Evolutionary conservation across 768 basidiomycete genomes (phyloP), one percentile per base, ranked within the genome.

Genomic region (Asterophora parasitica): DNA sequence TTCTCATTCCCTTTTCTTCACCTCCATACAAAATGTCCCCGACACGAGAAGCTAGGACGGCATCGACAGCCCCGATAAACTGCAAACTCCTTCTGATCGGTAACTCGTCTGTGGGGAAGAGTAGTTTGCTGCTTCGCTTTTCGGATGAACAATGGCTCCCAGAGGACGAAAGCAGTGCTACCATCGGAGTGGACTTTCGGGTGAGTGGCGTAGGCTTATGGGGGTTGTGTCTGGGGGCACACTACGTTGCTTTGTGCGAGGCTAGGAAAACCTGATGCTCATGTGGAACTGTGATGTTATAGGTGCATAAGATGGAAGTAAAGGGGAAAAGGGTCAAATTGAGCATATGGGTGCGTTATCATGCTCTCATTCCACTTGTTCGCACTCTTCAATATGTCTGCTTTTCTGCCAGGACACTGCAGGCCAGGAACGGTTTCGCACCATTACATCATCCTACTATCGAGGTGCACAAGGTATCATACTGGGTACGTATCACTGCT

Each of bases 111-210:
- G 95, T 98, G 12, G 95, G 95, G 57, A 90, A 93, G 74, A 91
- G 88, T 53, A 92, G 90, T 57, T 72, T 98, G 11, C 65, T 98
- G 3, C 71, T 98, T 7, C 79, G 95, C n/a, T 98, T 97, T 72
- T 93, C 93, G 2, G 94, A 97, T 62, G 89, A 95, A 68, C 88
- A 91, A 58, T 97, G 93, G 85, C 70, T 97, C 15, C 84, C 89
- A 6, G 88, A 91, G 63, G 92, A 94, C 61, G 92, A 93, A 66
- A 81, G 83, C 39, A 88, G 81, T 53, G 85, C 88, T 23, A 91
- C 88, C 19, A 90, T 88, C 58, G 83, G 88, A 7, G 88, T 91
- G 1, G 88, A 92, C 64, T 91, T 90, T 67, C 72, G 88, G 54
- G 88, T 87, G 66, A 66, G 85, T 70, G 40, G 16, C 35, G 35